Evolutionary conservation across 495 filamentous ascomycete species (phyloP).

Genomic region (Penicillium dipodomyicola): DNA sequence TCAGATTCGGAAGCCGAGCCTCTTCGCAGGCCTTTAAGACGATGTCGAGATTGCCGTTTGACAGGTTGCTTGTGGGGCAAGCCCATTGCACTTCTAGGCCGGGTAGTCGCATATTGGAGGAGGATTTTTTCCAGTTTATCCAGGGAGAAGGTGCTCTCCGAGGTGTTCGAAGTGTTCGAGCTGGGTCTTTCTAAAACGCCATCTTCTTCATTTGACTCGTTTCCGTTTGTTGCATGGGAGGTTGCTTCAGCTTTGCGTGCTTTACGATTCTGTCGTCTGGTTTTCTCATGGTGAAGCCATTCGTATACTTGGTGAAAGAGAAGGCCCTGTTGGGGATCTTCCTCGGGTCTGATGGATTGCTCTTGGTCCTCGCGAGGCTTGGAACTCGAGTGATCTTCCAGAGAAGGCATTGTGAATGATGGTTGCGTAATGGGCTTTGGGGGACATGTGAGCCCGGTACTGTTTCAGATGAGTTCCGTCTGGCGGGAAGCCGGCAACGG

Average conservation of each 20-base stretch:
- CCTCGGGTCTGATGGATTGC: constrained; percentile 28
- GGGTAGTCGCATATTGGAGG: constrained; percentile 47
- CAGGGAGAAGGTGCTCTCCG: constrained; percentile 61
- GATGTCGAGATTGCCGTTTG: constrained; percentile 33
- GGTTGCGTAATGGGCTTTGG: constrained; percentile 30
- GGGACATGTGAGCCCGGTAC: constrained; percentile 26
- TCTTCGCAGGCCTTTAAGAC: constrained; percentile 38
- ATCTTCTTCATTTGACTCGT: constrained; percentile 26
- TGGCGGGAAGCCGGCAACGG: constrained; percentile 23
- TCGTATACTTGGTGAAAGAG: constrained; percentile 70
- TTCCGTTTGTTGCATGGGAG: constrained; percentile 24
- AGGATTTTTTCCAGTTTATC: constrained; percentile 70
- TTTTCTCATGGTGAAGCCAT: constrained; percentile 78
- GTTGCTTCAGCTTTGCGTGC: constrained; percentile 31
- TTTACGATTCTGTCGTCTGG: constrained; percentile 56
- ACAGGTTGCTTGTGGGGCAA: constrained; percentile 38
- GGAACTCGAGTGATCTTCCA: constrained; percentile 32
- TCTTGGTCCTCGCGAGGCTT: constrained; percentile 33
- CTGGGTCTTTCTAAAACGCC: constrained; percentile 28
- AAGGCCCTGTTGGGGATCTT: constrained; percentile 45
- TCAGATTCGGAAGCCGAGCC: constrained; percentile 75
- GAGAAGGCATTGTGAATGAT: constrained; percentile 30
- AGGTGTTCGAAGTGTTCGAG: constrained; percentile 34
- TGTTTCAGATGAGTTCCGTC: constrained; percentile 29
- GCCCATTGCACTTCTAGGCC: constrained; percentile 17